Evolutionary conservation across 2,329 filamentous ascomycete species (phyloP), one percentile per base, ranked within the genome.

Genomic region (Hyphodiscus sp.): DNA sequence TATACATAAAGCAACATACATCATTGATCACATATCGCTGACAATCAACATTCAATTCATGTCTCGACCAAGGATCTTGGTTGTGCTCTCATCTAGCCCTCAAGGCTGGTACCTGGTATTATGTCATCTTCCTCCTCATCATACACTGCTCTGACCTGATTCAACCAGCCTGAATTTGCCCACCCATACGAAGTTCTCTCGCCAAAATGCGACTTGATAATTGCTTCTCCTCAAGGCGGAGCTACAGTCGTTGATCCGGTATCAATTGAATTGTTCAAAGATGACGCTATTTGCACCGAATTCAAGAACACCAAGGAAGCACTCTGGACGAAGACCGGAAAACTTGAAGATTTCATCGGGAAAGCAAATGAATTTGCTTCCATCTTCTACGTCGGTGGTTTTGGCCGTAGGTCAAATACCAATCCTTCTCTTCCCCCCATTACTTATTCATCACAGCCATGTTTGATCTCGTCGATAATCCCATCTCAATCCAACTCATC

Each of bases 381-480:
- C 1, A 73, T 82, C 47, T 79, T 80, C 65, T 80, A 76, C 59
- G 76, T 81, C 49, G 78, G 79, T 47, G 79, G 79, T 18, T 76
- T 81, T 57, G 78, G 77, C 51, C 78, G 75, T 77, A 67, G 57
- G 74, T 68, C 13, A 29, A 45, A 7, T 8, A 19, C 16, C 16
- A 43, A 29, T 41, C 4, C 47, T 6, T 47, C 41, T 13, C 42
- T 30, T 53, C 30, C 6, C 20, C 13, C 15, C 15, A 29, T 16
- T 20, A 29, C 20, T 44, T 9, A 16, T 16, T n/a, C 16, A 23
- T 23, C 16, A 42, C 33, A 62, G 60, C 84, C 63, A 84, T 88
- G 81, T 87, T 78, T 68, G 85, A 88, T 65, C 79, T 88, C n/a
- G 77, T 76, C 54, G 70, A 72, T 55, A 78, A 85, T 64, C 59